Evolutionary conservation across 2,329 filamentous ascomycete species (phyloP).

Genomic region (Sporothrix brasiliensis): DNA sequence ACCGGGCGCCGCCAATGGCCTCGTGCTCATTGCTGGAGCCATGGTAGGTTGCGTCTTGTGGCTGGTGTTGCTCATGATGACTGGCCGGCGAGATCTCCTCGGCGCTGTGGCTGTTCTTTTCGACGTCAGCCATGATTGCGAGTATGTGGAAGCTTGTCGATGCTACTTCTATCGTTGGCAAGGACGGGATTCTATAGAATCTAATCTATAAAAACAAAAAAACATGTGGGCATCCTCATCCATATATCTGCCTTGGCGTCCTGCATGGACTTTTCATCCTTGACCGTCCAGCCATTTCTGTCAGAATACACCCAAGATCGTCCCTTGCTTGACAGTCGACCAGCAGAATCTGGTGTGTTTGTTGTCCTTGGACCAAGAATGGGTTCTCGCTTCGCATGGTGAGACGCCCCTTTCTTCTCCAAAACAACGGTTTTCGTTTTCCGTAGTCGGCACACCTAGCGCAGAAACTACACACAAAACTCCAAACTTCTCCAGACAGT

Average conservation of each 20-base stretch:
- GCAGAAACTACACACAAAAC: not conserved
- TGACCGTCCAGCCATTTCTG: not conserved
- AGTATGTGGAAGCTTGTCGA: not conserved
- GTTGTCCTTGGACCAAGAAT: not conserved
- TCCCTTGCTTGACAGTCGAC: not conserved
- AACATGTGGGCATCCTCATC: not conserved
- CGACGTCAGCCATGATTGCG: conserved; percentile 5
- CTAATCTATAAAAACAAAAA: not conserved
- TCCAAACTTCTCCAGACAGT: not conserved
- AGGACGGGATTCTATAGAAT: not conserved
- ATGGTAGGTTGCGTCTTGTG: not conserved
- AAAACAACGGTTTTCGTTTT: conserved; percentile 11
- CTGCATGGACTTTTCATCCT: conserved; percentile 10
- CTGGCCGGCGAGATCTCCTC: not conserved
- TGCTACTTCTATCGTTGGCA: not conserved
- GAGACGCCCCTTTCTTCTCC: not conserved
- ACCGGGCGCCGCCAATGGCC: conserved; percentile 25
- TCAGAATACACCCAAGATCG: not conserved
- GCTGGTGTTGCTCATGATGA: not conserved
- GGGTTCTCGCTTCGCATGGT: not conserved
- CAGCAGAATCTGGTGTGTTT: not conserved
- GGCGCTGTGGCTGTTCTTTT: not conserved
- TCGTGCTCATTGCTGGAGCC: conserved; percentile 28
- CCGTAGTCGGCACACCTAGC: not conserved
- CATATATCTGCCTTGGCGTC: not conserved